Evolutionary conservation across 2,329 filamentous ascomycete species (phyloP).

Genomic region (Neonectria ditissima): DNA sequence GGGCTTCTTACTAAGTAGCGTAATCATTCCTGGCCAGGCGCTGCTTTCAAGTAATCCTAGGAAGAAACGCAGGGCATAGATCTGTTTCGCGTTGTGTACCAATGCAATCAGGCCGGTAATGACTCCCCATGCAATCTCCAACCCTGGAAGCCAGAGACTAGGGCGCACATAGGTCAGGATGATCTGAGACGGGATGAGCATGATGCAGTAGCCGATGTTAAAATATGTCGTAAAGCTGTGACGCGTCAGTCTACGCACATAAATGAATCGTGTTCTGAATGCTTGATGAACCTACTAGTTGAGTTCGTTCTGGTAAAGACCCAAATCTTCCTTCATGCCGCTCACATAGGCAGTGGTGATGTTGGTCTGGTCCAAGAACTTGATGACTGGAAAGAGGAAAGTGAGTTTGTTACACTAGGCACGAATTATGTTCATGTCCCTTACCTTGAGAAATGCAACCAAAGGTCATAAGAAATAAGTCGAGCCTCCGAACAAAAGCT

Average conservation of each 20-base stretch:
- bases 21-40: slow-evolving; percentile 52
- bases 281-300: slow-evolving; percentile 7
- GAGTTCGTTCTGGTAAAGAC: slow-evolving; percentile 38
- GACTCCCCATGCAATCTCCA: slow-evolving; percentile 47
- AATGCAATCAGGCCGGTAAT: slow-evolving; percentile 47
- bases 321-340: slow-evolving; percentile 22
- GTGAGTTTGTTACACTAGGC: neutral
- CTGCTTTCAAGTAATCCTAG: slow-evolving; percentile 52
- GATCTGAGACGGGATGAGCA: slow-evolving; percentile 52
- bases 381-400: neutral
- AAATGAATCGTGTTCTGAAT: neutral
- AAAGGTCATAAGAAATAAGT: slow-evolving; percentile 26
- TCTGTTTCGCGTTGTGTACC: slow-evolving; percentile 49
- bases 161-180: slow-evolving; percentile 53
- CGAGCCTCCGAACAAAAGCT: slow-evolving; percentile 11
- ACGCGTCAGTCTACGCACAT: neutral
- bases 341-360: slow-evolving; percentile 22
- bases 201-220: slow-evolving; percentile 69
- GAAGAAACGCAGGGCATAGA: slow-evolving; percentile 55
- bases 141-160: slow-evolving; percentile 52
- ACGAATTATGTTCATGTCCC: neutral
- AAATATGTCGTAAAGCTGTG: slow-evolving; percentile 58
- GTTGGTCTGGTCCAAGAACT: slow-evolving; percentile 20
- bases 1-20: slow-evolving; percentile 44
- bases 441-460: slow-evolving; percentile 23